These are phyloP conservation scores for Astrothelium macrocarpum DNA, from an alignment of 495 filamentous ascomycete species.

Conservation along the genomic window DNA sequence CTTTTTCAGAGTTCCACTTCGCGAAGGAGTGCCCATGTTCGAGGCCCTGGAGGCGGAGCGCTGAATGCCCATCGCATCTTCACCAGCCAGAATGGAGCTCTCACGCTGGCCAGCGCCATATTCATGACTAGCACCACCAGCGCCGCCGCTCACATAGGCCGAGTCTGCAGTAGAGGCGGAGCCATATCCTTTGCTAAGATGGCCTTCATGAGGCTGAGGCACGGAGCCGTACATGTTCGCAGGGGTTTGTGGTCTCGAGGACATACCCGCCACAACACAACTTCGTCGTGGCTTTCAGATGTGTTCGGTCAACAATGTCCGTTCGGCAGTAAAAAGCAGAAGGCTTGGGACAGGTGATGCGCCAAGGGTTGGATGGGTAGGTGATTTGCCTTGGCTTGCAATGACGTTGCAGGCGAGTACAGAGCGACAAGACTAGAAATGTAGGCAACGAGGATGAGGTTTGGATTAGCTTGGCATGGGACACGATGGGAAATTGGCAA, in stretches of 20 bases:
- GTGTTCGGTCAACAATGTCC: too few species aligned
- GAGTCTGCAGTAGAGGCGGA: constrained; percentile 14
- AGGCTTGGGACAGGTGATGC: not conserved
- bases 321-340: too few species aligned
- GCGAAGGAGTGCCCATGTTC: constrained; percentile 39
- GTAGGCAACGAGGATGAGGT: not conserved
- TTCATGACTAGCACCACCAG: constrained; percentile 60
- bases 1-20: constrained; percentile 78
- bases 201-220: constrained; percentile 22
- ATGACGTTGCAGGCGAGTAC: constrained; percentile 1
- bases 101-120: constrained; percentile 61
- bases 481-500: not conserved
- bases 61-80: constrained; percentile 22
- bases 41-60: constrained; percentile 35
- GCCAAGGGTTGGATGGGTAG: not conserved
- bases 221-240: constrained; percentile 21
- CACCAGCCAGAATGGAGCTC: constrained; percentile 47
- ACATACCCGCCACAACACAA: not conserved
- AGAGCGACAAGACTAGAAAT: not conserved
- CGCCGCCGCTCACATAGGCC: constrained; percentile 33
- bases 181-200: constrained; percentile 28
- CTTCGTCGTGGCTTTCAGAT: too few species aligned
- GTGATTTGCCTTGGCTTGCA: not conserved
- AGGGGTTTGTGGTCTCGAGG: constrained; percentile 21
- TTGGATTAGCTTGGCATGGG: not conserved